These are phyloP conservation scores for Phytophthora palmivora DNA, from an alignment of 352 stramenopile genomes.

Conservation along the genomic window DNA sequence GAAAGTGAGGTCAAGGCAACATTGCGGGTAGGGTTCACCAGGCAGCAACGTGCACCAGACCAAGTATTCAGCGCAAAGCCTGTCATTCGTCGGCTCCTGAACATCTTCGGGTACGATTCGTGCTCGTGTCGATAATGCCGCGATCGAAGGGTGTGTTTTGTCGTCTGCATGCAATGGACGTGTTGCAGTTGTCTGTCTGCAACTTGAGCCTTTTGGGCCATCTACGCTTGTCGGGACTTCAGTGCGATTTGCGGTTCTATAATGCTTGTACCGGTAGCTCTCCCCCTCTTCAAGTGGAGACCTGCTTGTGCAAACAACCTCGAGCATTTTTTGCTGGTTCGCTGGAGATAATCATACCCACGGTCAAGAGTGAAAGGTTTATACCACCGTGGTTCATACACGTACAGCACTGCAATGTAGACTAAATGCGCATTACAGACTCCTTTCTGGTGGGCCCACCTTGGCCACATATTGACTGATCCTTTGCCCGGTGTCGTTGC, in stretches of 20 bases:
- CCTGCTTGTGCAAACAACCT: neutral
- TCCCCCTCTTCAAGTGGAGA: neutral
- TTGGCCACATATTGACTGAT: conserved; percentile 2
- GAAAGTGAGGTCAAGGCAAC: conserved; percentile 32
- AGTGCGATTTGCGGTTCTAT: neutral
- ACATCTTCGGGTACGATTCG: neutral
- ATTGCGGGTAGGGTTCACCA: conserved; percentile 31
- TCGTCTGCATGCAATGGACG: neutral
- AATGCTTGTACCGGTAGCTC: too few species aligned
- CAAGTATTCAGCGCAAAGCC: conserved; percentile 32
- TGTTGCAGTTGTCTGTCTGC: neutral
- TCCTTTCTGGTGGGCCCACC: neutral
- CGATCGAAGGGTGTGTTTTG: neutral
- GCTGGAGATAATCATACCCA: neutral
- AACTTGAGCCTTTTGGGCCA: neutral
- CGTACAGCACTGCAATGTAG: neutral
- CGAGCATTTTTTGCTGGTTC: neutral
- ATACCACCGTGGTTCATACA: neutral
- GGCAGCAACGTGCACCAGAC: conserved; percentile 14
- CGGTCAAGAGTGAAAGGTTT: neutral
- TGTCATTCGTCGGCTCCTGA: conserved; percentile 12
- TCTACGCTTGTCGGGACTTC: neutral
- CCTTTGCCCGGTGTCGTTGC: conserved; percentile 3
- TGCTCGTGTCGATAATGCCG: neutral
- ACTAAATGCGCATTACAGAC: neutral